phyloP scores from a whole-genome alignment of 176 grass and related monocot genomes.

The Musa itinerans region DNA sequence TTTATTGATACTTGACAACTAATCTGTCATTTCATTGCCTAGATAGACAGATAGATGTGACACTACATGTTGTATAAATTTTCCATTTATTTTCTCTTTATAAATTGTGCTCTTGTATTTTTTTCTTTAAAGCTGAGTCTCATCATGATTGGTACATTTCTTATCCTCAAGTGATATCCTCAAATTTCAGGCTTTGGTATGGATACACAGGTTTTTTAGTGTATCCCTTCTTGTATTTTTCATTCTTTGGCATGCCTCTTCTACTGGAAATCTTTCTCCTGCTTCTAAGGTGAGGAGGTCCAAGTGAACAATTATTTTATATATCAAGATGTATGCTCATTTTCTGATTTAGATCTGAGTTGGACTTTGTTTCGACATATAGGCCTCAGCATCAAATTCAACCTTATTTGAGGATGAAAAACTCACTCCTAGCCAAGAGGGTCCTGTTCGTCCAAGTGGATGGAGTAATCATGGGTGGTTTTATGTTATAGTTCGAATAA shows the following conservation, averaged over 20 bases:
- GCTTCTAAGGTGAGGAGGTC: constrained; percentile 39
- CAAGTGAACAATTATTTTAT: not conserved
- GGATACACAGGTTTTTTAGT: constrained; percentile 90
- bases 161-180: not conserved
- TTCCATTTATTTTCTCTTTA: not conserved
- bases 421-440: constrained; percentile 37
- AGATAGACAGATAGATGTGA: not conserved
- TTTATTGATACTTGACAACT: not conserved
- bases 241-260: constrained; percentile 70
- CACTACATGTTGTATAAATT: not conserved
- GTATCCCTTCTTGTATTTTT: constrained; percentile 84
- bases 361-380: not conserved
- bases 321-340: not conserved
- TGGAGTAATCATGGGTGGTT: constrained; percentile 73
- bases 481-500: constrained; percentile 73
- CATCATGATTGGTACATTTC: not conserved
- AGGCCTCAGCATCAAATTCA: constrained; percentile 9
- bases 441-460: constrained; percentile 27
- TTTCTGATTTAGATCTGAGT: not conserved
- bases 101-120: not conserved
- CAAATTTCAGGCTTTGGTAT: constrained; percentile 72
- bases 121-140: not conserved
- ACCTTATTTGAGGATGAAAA: not conserved
- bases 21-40: not conserved
- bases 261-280: constrained; percentile 19